A percentile compares a stretch with the other conserved stretches of the same genome.
phyloP scores from a whole-genome alignment of 1,139 yeast genomes.

The Blastobotrys apis region DNA sequence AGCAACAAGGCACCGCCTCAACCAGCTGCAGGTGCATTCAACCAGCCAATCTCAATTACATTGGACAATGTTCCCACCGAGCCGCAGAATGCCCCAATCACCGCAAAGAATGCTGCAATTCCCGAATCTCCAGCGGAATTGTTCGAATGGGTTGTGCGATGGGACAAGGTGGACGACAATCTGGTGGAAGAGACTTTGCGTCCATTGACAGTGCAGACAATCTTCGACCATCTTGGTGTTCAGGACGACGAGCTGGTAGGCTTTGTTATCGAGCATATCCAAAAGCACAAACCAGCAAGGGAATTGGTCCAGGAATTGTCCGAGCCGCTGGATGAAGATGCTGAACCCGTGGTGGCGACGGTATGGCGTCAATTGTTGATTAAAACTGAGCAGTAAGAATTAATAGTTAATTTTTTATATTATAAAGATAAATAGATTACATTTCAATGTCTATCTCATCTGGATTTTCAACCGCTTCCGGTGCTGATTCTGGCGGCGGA shows the following conservation, averaged over 20 bases:
- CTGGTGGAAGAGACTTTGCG: conserved; percentile 25
- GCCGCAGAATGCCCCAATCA: neutral
- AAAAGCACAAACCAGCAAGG: conserved; percentile 27
- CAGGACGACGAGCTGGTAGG: conserved; percentile 36
- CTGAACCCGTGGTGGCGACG: conserved; percentile 28
- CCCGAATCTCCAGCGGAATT: conserved; percentile 17
- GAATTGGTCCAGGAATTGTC: conserved; percentile 31
- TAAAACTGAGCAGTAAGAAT: neutral
- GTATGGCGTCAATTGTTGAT: conserved; percentile 30
- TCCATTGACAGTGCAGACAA: conserved; percentile 29
- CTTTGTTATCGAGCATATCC: conserved; percentile 30
- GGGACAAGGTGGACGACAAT: conserved; percentile 29
- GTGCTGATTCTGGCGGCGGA: too few relatives aligned
- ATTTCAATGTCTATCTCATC: conserved; percentile 66
- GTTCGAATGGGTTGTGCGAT: conserved; percentile 26
- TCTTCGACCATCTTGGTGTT: conserved; percentile 35
- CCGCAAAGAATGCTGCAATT: neutral
- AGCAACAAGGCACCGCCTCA: neutral
- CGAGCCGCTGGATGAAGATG: conserved; percentile 37
- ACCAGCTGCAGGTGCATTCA: neutral
- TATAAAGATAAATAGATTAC: conserved; percentile 22
- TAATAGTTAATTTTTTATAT: too few relatives aligned
- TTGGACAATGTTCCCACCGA: neutral
- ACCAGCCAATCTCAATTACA: neutral
- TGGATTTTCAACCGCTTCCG: conserved; percentile 42